Conservation (phyloP, 1,284 basidiomycete genomes). For the Bondarzewia mesenterica region DNA sequence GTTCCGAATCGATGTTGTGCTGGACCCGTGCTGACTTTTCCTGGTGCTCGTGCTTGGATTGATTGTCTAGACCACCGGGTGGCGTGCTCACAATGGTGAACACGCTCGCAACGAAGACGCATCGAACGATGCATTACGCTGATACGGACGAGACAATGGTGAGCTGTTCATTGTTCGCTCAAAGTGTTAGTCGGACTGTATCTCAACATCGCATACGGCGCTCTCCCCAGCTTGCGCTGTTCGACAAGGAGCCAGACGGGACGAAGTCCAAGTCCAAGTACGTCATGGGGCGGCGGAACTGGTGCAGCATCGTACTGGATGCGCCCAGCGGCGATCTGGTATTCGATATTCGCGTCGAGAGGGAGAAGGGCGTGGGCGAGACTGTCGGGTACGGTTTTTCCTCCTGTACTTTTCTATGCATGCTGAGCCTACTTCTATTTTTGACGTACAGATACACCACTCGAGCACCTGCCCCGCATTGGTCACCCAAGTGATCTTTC, state of each 20-base stretch:
- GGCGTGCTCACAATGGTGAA: slow-evolving; percentile 78
- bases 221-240: slow-evolving; percentile 62
- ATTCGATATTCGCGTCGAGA: slow-evolving; percentile 90
- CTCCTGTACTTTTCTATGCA: neutral
- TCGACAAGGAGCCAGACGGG: slow-evolving; percentile 74
- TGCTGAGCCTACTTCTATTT: slow-evolving; percentile 3
- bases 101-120: slow-evolving; percentile 73
- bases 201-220: too few relatives aligned
- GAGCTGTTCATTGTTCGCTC: too few relatives aligned
- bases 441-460: slow-evolving; percentile 32
- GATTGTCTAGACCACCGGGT: slow-evolving; percentile 56
- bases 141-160: slow-evolving; percentile 86
- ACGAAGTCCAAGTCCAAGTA: slow-evolving; percentile 58
- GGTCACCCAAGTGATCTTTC: slow-evolving; percentile 1
- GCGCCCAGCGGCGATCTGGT: slow-evolving; percentile 54
- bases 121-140: slow-evolving; percentile 71
- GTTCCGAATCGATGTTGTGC: neutral
- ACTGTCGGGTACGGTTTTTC: slow-evolving; percentile 55
- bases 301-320: slow-evolving; percentile 72
- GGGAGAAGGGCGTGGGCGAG: slow-evolving; percentile 68
- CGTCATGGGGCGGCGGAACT: slow-evolving; percentile 88
- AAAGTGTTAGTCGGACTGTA: too few relatives aligned
- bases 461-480: slow-evolving; percentile 12
- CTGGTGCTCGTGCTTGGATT: slow-evolving; percentile 4
- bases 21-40: slow-evolving; percentile 2